Percentiles rank a stretch among this genome's conserved stretches.
These are phyloP conservation scores for Diophrys appendiculata DNA, from an alignment of 73 alveolate genomes.

Conservation along the genomic window DNA sequence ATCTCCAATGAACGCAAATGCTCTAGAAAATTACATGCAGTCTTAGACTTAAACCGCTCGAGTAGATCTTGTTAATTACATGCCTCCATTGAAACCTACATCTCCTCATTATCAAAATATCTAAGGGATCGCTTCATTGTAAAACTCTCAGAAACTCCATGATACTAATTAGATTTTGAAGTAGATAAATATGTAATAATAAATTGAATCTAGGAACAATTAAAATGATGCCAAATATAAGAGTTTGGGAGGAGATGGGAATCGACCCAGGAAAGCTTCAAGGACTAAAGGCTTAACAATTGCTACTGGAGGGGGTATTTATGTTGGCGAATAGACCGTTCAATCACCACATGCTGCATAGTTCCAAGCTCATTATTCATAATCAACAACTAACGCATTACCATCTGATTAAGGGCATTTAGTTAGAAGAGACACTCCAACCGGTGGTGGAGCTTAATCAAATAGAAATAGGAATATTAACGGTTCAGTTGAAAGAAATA, in stretches of 20 bases:
- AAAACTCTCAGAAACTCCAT: not conserved
- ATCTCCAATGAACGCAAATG: not conserved
- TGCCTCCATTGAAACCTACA: not conserved
- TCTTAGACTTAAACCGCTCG: not conserved
- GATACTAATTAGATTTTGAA: not conserved
- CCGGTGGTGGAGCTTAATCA: too few relatives aligned
- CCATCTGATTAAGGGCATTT: too few relatives aligned
- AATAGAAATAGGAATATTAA: too few relatives aligned
- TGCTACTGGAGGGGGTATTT: not conserved
- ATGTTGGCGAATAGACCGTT: not conserved
- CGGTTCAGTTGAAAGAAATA: not conserved
- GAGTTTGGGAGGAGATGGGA: not conserved
- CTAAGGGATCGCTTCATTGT: not conserved
- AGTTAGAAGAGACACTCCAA: too few relatives aligned
- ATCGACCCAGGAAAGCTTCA: not conserved
- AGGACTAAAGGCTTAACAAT: not conserved
- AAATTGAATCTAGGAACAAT: not conserved
- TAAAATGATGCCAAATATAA: not conserved
- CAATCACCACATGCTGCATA: too few relatives aligned
- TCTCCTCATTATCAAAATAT: not conserved
- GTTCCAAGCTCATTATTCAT: too few relatives aligned
- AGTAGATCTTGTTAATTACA: not conserved
- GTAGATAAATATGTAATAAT: too few relatives aligned
- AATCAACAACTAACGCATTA: too few relatives aligned
- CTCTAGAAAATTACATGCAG: too few relatives aligned